Conservation (phyloP, 192 early-diverging fungal species). For the Entomortierella chlamydospora region DNA sequence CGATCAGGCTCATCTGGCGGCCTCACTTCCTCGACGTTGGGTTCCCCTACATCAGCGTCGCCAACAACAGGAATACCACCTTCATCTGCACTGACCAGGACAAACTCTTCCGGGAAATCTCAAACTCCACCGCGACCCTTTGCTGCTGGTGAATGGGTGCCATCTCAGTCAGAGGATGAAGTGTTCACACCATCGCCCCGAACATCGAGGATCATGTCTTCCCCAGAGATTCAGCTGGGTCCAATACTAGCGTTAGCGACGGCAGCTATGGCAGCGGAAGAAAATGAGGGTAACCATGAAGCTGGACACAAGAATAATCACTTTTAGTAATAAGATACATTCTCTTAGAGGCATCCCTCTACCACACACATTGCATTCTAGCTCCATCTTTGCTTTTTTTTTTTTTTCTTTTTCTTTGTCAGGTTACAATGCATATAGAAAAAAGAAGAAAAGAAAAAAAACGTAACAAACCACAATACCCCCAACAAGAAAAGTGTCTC, state of each 20-base stretch:
- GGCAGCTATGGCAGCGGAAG: not conserved
- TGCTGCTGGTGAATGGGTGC: slow-evolving; percentile 3
- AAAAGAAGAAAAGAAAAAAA: too few relatives aligned
- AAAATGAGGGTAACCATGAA: too few relatives aligned
- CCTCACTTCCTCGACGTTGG: not conserved
- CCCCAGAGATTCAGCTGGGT: slow-evolving; percentile 36
- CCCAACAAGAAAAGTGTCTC: too few relatives aligned
- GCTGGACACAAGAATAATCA: too few relatives aligned
- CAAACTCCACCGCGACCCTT: not conserved
- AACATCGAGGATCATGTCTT: slow-evolving; percentile 41
- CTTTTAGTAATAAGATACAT: too few relatives aligned
- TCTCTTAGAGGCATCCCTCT: too few relatives aligned
- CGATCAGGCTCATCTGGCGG: slow-evolving; percentile 6
- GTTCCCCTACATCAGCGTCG: not conserved
- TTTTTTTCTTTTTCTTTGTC: too few relatives aligned
- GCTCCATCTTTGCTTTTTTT: too few relatives aligned
- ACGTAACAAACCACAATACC: too few relatives aligned
- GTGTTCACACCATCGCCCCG: slow-evolving; percentile 10
- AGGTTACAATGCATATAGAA: too few relatives aligned
- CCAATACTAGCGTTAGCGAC: not conserved
- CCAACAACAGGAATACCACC: slow-evolving; percentile 2
- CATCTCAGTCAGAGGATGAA: slow-evolving; percentile 1
- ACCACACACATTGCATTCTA: too few relatives aligned
- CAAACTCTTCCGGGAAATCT: not conserved
- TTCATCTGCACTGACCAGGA: not conserved